Evolutionary conservation across 2,329 filamentous ascomycete species (phyloP).

Genomic region (Zymoseptoria ardabiliae): DNA sequence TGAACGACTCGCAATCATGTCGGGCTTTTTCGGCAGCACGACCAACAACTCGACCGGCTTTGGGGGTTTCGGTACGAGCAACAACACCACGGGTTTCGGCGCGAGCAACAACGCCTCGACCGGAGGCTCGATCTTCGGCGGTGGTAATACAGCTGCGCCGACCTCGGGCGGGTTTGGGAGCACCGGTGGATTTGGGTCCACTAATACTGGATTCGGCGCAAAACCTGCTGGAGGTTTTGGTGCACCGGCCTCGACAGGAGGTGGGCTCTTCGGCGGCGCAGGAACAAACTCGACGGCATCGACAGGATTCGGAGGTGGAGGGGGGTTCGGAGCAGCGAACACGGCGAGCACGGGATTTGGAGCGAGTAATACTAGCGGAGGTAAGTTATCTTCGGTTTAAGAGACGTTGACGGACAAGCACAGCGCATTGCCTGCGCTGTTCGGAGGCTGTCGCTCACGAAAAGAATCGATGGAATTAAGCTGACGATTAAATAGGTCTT

Average conservation of each 20-base stretch:
- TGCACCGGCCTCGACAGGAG: conserved; percentile 23
- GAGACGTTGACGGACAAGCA: not conserved
- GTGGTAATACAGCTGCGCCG: conserved; percentile 17
- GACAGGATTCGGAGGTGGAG: conserved; percentile 15
- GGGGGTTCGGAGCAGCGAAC: conserved; percentile 18
- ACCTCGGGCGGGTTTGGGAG: conserved; percentile 6
- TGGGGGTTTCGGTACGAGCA: conserved; percentile 10
- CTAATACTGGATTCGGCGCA: conserved; percentile 20
- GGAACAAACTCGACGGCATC: conserved; percentile 14
- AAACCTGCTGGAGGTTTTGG: conserved; percentile 18
- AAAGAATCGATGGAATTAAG: not conserved
- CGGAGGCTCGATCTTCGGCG: conserved; percentile 14
- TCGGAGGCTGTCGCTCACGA: not conserved
- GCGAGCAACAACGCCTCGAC: conserved; percentile 14
- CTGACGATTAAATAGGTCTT: conserved; percentile 24
- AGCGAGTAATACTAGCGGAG: conserved; percentile 27
- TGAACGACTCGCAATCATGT: conserved; percentile 9
- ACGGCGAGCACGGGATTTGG: conserved; percentile 33
- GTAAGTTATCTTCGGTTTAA: conserved; percentile 17
- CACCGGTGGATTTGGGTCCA: conserved; percentile 12
- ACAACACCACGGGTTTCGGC: conserved; percentile 10
- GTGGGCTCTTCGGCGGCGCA: conserved; percentile 24
- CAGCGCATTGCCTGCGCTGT: not conserved
- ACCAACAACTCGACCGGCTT: conserved; percentile 18
- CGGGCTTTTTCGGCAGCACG: conserved; percentile 18